Evolutionary conservation across 106 monocot species (phyloP).

Genomic region (Acorus calamus): DNA sequence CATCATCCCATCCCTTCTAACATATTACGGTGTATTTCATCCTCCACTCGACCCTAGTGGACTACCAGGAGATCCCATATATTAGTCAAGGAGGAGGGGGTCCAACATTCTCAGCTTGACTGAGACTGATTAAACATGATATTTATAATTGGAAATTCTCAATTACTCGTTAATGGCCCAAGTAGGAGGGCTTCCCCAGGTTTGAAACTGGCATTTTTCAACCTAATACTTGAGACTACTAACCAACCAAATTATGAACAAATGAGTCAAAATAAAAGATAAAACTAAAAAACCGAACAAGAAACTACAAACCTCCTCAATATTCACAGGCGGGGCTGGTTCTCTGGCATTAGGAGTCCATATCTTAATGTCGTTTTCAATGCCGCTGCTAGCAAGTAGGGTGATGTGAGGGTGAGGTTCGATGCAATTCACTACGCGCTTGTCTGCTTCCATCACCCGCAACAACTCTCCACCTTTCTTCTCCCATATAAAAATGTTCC

Average conservation of each 20-base stretch:
- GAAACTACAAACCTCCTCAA: conserved; percentile 51
- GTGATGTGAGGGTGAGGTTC: conserved; percentile 62
- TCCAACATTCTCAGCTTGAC: no score
- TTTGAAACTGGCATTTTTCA: no score
- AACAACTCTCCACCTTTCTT: conserved; percentile 72
- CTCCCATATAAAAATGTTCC: conserved; percentile 89
- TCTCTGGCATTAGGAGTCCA: conserved; percentile 75
- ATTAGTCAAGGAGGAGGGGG: no score
- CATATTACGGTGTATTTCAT: no score
- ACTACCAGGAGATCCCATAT: no score
- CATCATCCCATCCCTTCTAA: no score
- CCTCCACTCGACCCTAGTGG: no score
- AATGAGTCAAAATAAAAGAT: neutral
- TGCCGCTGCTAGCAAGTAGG: conserved; percentile 74
- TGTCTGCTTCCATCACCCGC: conserved; percentile 85
- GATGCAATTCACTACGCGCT: conserved; percentile 76
- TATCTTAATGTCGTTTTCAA: conserved; percentile 78
- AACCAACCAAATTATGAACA: neutral
- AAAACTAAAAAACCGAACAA: neutral
- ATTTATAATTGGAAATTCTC: no score
- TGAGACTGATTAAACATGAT: no score
- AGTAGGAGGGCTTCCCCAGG: no score
- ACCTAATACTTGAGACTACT: no score
- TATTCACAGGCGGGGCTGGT: conserved; percentile 32
- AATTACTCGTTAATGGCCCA: no score